Evolutionary conservation across 371 early-diverging fungal genomes (phyloP), one percentile per base, ranked within the genome.

Genomic region (Amoeboaphelidium protococcarum): DNA sequence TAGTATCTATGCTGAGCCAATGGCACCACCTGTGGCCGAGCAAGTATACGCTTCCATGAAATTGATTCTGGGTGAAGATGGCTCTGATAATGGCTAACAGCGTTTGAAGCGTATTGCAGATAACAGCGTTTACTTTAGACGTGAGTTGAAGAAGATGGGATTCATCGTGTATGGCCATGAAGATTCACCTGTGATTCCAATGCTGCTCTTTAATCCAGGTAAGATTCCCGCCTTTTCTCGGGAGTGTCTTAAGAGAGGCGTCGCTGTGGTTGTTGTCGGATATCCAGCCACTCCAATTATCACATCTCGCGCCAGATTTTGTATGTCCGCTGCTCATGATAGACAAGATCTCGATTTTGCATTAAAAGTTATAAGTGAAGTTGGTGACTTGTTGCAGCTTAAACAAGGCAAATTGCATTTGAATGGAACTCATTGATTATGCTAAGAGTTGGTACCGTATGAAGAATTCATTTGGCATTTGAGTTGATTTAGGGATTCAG

Each of bases 231-330:
- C 90, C 23, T 97, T 99, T 60, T 85, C 92, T 26, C 69, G 95
- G 22, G 80, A 87, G 59, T 76, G 83, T 56, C 67, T 92, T 27
- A 70, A 76, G 52, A 74, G 90, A 26, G 84, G 83, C 42, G 72
- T 99, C 51, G 98, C 96, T 4, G 86, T 94, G 20, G 97, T 97
- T 3, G 95, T 98, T 1, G 99, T 98, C 2, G 92, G 91, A 19
- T 95, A 92, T 66, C 99, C 99, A 0, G 91, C 91, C 1, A 92
- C 94, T 0, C 87, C 96, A n/a, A 85, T 98, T 47, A 84, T 98
- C 44, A 78, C 85, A 19, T 80, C 84, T 3, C 71, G 99, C 42
- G 95, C 88, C 26, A 68, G 99, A 41, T 87, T 99, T 73, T 99
- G 99, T 63, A 58, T 98, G 31, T 83, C 85, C 16, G 82, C 94